Evolutionary conservation across 352 stramenopile genomes (phyloP).

Genomic region (Pythium vanterpoolii): DNA sequence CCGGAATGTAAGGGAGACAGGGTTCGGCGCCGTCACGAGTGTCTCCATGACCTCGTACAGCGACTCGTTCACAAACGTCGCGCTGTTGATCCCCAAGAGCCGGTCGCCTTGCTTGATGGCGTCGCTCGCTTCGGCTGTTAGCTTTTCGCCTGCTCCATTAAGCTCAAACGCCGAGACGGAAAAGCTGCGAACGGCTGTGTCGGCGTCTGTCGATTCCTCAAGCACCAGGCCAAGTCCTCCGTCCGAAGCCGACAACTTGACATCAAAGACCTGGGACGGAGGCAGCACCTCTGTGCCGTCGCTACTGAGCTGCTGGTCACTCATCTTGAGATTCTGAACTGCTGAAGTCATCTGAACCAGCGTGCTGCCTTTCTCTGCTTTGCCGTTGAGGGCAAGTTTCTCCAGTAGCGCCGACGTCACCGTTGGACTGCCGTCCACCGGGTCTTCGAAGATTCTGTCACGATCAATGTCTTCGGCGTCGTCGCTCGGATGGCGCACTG

Average conservation of each 20-base stretch:
- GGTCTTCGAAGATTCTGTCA: constrained; percentile 63
- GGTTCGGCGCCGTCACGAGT: constrained; percentile 65
- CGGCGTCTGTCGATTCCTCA: constrained; percentile 23
- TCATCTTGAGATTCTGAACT: constrained; percentile 12
- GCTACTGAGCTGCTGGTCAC: constrained; percentile 9
- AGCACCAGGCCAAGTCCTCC: constrained; percentile 69
- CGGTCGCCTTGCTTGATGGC: constrained; percentile 57
- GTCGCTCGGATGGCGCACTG: constrained; percentile 26
- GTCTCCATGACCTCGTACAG: constrained; percentile 63
- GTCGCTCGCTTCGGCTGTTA: constrained; percentile 66
- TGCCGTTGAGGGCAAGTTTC: not conserved
- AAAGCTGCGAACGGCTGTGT: constrained; percentile 29
- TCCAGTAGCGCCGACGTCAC: not conserved
- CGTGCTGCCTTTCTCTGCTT: not conserved
- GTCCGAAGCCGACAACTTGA: constrained; percentile 58
- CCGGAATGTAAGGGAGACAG: constrained; percentile 63
- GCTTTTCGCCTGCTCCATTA: constrained; percentile 56
- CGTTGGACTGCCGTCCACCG: constrained; percentile 14
- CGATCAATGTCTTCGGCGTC: constrained; percentile 51
- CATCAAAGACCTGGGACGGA: constrained; percentile 46
- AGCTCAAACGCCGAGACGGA: constrained; percentile 60
- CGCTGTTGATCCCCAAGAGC: constrained; percentile 60
- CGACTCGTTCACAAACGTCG: constrained; percentile 37
- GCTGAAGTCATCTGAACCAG: not conserved
- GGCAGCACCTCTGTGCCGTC: constrained; percentile 14